Percentiles rank a stretch among this genome's conserved stretches.
phyloP scores from a whole-genome alignment of 1,284 basidiomycete genomes.

The Leucoagaricus sp. region DNA sequence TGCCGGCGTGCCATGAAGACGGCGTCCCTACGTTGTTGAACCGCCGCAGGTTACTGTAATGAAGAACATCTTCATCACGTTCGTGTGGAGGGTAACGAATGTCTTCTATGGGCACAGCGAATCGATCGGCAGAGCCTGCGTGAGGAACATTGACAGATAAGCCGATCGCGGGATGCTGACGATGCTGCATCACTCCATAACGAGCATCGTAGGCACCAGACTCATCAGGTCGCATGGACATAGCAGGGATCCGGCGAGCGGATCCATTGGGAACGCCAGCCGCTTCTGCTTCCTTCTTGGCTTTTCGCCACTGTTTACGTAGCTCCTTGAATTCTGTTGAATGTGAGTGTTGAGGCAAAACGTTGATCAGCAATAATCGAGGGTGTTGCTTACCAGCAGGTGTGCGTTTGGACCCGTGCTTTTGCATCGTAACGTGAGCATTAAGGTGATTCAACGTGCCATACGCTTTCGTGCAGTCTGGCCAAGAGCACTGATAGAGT shows the following conservation, averaged over 20 bases:
- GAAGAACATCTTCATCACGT: constrained; percentile 29
- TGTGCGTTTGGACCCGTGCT: constrained; percentile 82
- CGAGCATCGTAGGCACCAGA: constrained; percentile 15
- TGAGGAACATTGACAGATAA: constrained; percentile 25
- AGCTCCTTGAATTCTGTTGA: constrained; percentile 93
- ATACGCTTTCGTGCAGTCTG: constrained; percentile 83
- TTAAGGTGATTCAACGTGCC: constrained; percentile 92
- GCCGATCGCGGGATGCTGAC: constrained; percentile 17
- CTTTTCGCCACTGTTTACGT: constrained; percentile 92
- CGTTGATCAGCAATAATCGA: background rate
- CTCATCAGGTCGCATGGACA: constrained; percentile 14
- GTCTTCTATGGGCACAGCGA: constrained; percentile 32
- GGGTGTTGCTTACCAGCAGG: constrained; percentile 64
- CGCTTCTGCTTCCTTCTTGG: constrained; percentile 75
- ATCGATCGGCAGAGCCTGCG: constrained; percentile 29
- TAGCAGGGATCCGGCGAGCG: constrained; percentile 25
- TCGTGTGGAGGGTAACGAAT: constrained; percentile 33
- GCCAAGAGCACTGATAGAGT: constrained; percentile 84
- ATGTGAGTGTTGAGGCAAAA: constrained; percentile 6
- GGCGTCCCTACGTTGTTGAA: constrained; percentile 30
- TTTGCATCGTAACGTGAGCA: constrained; percentile 92
- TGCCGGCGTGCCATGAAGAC: constrained; percentile 36
- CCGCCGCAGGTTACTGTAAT: constrained; percentile 29
- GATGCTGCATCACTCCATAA: constrained; percentile 14
- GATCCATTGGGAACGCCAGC: constrained; percentile 23